Percentiles rank a stretch among this genome's conserved stretches.
phyloP scores from a whole-genome alignment of 1,139 yeast genomes.

The Meyerozyma elateridarum region DNA sequence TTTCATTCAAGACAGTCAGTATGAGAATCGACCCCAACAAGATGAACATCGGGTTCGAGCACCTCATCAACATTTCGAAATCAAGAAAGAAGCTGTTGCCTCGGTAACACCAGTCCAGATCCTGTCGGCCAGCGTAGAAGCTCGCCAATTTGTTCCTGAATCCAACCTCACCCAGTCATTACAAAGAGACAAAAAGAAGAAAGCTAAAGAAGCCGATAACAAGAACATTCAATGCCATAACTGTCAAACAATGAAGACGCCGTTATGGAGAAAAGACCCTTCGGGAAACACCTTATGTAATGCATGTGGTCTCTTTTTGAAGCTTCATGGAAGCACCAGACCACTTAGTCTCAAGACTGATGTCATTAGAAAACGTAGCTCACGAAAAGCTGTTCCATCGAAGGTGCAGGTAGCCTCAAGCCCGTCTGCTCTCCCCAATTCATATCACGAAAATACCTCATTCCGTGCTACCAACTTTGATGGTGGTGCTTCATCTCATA shows the following conservation, averaged over 20 bases:
- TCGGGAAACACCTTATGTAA: constrained; percentile 54
- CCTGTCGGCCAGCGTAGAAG: constrained; percentile 4
- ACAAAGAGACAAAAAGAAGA: constrained; percentile 12
- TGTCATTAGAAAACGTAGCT: constrained; percentile 51
- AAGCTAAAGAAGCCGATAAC: constrained; percentile 7
- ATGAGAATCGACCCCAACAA: too few relatives aligned
- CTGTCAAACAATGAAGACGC: constrained; percentile 54
- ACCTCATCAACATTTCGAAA: too few relatives aligned
- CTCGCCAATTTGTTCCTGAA: constrained; percentile 4
- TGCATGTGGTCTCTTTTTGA: constrained; percentile 56
- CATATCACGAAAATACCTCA: background rate
- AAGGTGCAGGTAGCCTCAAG: constrained; percentile 7
- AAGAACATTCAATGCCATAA: constrained; percentile 38
- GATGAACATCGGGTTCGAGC: too few relatives aligned
- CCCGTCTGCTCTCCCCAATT: constrained; percentile 9
- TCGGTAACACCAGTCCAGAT: constrained; percentile 3
- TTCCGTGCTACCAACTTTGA: background rate
- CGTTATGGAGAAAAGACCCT: constrained; percentile 56
- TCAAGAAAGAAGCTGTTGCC: constrained; percentile 5
- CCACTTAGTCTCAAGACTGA: constrained; percentile 56
- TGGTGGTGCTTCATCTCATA: constrained; percentile 2
- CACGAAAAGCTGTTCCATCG: constrained; percentile 23
- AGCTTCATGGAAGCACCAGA: constrained; percentile 54
- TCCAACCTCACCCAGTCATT: constrained; percentile 35
- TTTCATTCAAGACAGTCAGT: too few relatives aligned